Percentiles rank a stretch among this genome's conserved stretches.
phyloP scores from a whole-genome alignment of 2,329 filamentous ascomycete genomes.

The Periglandula ipomoeae region DNA sequence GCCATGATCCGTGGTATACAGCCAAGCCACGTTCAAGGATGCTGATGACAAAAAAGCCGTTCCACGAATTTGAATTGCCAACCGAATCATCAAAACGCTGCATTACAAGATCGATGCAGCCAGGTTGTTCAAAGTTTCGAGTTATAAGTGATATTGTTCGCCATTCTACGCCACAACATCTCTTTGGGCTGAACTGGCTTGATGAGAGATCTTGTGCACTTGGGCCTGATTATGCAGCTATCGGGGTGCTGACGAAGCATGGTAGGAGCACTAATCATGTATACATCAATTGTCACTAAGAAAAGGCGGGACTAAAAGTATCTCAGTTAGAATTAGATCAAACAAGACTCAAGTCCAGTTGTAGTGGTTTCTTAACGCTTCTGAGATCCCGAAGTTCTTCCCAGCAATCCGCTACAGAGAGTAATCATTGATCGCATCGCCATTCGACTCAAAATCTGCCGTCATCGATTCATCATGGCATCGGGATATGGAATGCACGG shows the following conservation, averaged over 20 bases:
- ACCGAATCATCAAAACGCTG: too few relatives aligned
- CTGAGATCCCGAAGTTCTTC: not conserved
- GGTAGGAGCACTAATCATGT: not conserved
- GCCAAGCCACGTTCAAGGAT: not conserved
- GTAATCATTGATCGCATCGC: not conserved
- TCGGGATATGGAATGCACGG: constrained; percentile 76
- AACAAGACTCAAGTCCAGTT: not conserved
- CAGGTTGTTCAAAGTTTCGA: too few relatives aligned
- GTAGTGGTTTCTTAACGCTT: not conserved
- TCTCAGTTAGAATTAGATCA: not conserved
- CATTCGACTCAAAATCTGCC: not conserved
- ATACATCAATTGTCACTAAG: too few relatives aligned
- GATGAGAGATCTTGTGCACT: not conserved
- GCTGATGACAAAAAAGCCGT: not conserved
- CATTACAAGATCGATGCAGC: too few relatives aligned
- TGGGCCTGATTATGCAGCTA: constrained; percentile 1
- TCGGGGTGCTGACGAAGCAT: not conserved
- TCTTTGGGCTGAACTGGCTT: not conserved
- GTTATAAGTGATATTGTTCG: too few relatives aligned
- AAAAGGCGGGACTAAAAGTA: not conserved
- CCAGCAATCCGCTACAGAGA: not conserved
- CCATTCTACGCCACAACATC: not conserved
- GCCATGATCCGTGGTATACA: not conserved
- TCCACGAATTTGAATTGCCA: not conserved
- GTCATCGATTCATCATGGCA: constrained; percentile 48